Evolutionary conservation across 805 yeast species (phyloP).

Genomic region (Barnettozyma populi): DNA sequence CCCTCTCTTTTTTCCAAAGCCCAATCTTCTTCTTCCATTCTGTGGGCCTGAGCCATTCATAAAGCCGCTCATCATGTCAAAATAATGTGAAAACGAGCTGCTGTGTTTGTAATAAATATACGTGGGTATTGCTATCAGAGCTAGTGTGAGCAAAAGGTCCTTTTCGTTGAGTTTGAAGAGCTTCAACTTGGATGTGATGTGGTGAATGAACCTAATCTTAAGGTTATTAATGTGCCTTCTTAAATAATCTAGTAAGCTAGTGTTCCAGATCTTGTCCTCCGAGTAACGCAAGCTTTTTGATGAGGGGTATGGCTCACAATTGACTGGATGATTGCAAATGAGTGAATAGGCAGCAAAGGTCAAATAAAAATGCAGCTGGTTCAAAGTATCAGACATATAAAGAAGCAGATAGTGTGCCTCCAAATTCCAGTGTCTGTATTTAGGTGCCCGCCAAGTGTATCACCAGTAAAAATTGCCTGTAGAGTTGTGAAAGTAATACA

Average conservation of each 20-base stretch:
- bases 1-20: constrained; percentile 10
- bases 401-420: not conserved
- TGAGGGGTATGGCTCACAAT: not conserved
- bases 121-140: constrained; percentile 7
- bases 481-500: not conserved
- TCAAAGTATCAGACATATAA: constrained; percentile 2
- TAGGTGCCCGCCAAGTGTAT: not conserved
- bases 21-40: constrained; percentile 3
- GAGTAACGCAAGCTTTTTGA: not conserved
- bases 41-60: constrained; percentile 3
- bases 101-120: constrained; percentile 2
- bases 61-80: constrained; percentile 1
- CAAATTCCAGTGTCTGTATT: not conserved
- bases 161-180: not conserved
- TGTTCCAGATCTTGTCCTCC: constrained; percentile 1
- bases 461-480: not conserved
- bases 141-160: constrained; percentile 3
- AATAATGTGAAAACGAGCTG: not conserved
- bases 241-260: not conserved
- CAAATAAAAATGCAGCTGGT: constrained; percentile 1
- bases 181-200: constrained; percentile 1
- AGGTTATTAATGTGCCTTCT: not conserved
- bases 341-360: not conserved
- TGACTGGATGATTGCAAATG: not conserved
- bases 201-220: not conserved